These are phyloP conservation scores for Trichoderma oligosporum DNA, from an alignment of 2,329 filamentous ascomycete genomes.

Conservation along the genomic window DNA sequence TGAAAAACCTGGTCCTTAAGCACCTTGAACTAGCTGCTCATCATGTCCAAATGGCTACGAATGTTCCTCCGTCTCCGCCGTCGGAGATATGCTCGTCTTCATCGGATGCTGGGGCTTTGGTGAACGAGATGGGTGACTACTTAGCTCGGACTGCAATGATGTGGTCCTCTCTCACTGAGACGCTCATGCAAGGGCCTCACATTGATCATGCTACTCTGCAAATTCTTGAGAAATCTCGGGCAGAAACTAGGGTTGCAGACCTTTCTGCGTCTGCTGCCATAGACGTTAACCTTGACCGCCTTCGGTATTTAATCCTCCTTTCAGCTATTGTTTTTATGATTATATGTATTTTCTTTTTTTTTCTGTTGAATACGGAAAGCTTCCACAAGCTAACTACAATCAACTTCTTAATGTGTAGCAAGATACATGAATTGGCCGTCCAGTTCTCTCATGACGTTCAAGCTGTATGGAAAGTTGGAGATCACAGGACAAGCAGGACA, in stretches of 20 bases:
- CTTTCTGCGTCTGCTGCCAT: conserved; percentile 29
- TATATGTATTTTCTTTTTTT: background rate
- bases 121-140: conserved; percentile 37
- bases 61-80: conserved; percentile 12
- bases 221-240: conserved; percentile 29
- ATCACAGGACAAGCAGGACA: conserved; percentile 21
- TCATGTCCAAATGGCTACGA: conserved; percentile 25
- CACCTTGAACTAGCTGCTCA: conserved; percentile 28
- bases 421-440: conserved; percentile 34
- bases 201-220: conserved; percentile 29
- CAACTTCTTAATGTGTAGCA: conserved; percentile 26
- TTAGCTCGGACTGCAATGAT: conserved; percentile 33
- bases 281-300: conserved; percentile 33
- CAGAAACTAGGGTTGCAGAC: conserved; percentile 29
- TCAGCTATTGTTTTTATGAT: too few relatives aligned
- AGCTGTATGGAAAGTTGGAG: conserved; percentile 30
- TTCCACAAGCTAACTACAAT: background rate
- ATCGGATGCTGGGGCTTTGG: conserved; percentile 28
- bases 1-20: conserved; percentile 31
- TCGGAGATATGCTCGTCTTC: conserved; percentile 18
- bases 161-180: conserved; percentile 34
- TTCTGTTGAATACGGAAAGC: background rate
- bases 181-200: conserved; percentile 33
- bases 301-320: conserved; percentile 28
- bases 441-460: conserved; percentile 36